Evolutionary conservation across 768 basidiomycete species (phyloP).

Genomic region (Xanthoconium purpureum): DNA sequence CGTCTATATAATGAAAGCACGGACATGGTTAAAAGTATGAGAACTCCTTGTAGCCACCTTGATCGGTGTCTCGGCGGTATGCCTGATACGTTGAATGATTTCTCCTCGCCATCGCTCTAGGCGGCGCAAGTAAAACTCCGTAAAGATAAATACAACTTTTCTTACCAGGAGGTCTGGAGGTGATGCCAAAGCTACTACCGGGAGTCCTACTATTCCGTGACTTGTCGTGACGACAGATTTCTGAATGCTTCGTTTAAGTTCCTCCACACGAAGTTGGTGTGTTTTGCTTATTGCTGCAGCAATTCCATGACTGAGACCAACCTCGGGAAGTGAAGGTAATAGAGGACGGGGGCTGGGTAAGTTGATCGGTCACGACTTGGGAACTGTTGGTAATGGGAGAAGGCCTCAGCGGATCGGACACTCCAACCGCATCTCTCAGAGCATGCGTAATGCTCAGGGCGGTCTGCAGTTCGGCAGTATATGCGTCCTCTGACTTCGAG

Average conservation of each 20-base stretch:
- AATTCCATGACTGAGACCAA: not conserved
- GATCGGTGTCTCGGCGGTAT: accelerated
- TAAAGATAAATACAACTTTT: not conserved
- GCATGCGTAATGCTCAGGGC: not conserved
- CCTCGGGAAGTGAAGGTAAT: not conserved
- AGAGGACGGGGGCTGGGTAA: not conserved
- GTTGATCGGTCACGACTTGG: not conserved
- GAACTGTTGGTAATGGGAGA: not conserved
- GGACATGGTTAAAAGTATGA: slow-evolving; percentile 3
- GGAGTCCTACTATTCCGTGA: not conserved
- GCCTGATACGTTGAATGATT: not conserved
- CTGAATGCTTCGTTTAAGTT: not conserved
- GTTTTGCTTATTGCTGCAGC: accelerated
- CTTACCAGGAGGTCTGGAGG: accelerated
- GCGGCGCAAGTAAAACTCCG: not conserved
- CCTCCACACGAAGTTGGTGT: not conserved
- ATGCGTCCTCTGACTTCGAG: not conserved
- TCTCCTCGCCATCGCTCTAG: slow-evolving; percentile 4
- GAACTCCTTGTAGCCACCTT: not conserved
- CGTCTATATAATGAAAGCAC: accelerated
- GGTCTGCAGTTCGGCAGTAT: not conserved
- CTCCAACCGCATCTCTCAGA: not conserved
- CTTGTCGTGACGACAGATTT: not conserved
- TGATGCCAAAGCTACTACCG: accelerated
- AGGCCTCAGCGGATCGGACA: not conserved